A percentile compares a stretch with the other conserved stretches of the same genome.
These are phyloP conservation scores for Skeletonema grethae DNA, from an alignment of 108 stramenopile genomes.

Conservation along the genomic window DNA sequence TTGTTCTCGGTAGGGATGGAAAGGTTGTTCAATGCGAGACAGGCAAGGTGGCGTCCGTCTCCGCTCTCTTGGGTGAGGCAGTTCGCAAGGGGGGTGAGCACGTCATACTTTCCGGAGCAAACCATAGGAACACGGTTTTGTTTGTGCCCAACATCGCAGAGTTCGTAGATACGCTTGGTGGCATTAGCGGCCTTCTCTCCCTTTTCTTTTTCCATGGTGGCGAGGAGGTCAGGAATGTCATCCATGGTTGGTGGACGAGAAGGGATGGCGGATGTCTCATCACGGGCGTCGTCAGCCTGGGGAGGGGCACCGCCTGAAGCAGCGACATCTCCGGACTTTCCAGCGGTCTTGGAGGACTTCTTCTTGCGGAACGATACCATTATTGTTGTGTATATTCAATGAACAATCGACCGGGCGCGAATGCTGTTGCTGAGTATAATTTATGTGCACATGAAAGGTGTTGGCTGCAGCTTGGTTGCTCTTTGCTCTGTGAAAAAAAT, in stretches of 20 bases:
- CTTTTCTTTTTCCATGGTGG: conserved; percentile 82
- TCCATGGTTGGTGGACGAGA: conserved; percentile 75
- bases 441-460: too few relatives aligned
- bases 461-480: too few relatives aligned
- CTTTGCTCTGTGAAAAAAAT: too few relatives aligned
- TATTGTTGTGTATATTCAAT: background rate
- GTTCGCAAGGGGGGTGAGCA: conserved; percentile 84
- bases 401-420: background rate
- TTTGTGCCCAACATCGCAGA: conserved; percentile 92
- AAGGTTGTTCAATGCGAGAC: conserved; percentile 90
- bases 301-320: background rate
- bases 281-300: conserved; percentile 14
- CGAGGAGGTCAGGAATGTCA: conserved; percentile 89
- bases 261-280: conserved; percentile 11
- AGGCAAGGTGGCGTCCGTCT: conserved; percentile 89
- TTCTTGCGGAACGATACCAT: conserved; percentile 52
- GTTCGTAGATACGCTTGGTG: conserved; percentile 90
- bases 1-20: conserved; percentile 94
- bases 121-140: conserved; percentile 94
- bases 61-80: conserved; percentile 89
- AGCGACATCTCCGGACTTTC: conserved; percentile 3
- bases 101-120: conserved; percentile 89
- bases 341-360: conserved; percentile 32
- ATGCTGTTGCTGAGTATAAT: too few relatives aligned
- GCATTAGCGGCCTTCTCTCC: conserved; percentile 88